A percentile compares a stretch with the other conserved stretches of the same genome.
Evolutionary conservation across 768 basidiomycete genomes (phyloP).

Genomic region (Tricholoma terreum): DNA sequence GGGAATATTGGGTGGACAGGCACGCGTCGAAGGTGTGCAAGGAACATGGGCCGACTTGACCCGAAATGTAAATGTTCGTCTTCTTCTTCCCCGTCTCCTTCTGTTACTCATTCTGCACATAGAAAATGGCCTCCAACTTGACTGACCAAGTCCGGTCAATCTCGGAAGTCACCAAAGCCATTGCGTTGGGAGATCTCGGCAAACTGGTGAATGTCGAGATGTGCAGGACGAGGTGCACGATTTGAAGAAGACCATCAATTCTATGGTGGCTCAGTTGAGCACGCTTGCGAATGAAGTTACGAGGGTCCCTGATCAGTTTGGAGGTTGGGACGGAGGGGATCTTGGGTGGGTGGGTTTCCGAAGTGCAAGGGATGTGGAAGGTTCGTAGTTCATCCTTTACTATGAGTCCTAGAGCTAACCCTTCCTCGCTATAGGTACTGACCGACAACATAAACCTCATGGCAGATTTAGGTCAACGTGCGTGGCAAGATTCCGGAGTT

Average conservation of each 20-base stretch:
- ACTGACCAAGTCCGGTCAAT: slow-evolving; percentile 90
- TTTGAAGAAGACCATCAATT: slow-evolving; percentile 84
- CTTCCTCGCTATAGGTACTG: slow-evolving; percentile 32
- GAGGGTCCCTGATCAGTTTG: slow-evolving; percentile 80
- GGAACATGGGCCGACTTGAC: slow-evolving; percentile 93
- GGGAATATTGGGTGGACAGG: slow-evolving; percentile 88
- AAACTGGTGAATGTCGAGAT: slow-evolving; percentile 86
- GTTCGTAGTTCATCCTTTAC: slow-evolving; percentile 17
- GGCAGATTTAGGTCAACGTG: slow-evolving; percentile 88
- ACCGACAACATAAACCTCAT: slow-evolving; percentile 86
- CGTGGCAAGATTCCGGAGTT: slow-evolving; percentile 88
- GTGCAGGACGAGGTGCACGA: slow-evolving; percentile 95
- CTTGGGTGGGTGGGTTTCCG: slow-evolving; percentile 60
- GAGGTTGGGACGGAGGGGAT: slow-evolving; percentile 94
- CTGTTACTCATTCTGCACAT: not conserved
- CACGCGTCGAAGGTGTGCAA: slow-evolving; percentile 85
- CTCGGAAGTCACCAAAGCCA: slow-evolving; percentile 86
- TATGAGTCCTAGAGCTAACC: not conserved
- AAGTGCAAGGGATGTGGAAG: slow-evolving; percentile 95
- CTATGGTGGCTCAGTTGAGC: slow-evolving; percentile 76
- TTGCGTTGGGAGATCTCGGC: slow-evolving; percentile 80
- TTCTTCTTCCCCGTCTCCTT: slow-evolving; percentile 18
- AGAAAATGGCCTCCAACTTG: slow-evolving; percentile 88
- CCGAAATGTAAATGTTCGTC: slow-evolving; percentile 78
- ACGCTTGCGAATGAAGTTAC: slow-evolving; percentile 84